Percentiles rank a stretch among this genome's conserved stretches.
Evolutionary conservation across 2,329 filamentous ascomycete genomes (phyloP).

Genomic region (Diplodia corticola): DNA sequence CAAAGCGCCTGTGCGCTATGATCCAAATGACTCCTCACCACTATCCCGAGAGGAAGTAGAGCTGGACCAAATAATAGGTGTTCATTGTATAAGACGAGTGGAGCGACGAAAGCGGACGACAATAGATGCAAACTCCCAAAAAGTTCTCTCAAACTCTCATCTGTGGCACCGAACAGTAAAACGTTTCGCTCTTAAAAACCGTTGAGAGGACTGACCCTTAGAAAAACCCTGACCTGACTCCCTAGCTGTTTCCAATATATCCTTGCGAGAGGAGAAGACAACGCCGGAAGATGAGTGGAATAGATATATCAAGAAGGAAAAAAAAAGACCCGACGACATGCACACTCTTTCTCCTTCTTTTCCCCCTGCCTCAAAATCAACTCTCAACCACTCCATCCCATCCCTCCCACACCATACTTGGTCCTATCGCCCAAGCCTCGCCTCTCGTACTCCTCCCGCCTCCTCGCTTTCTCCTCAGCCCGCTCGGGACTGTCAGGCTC

Average conservation of each 20-base stretch:
- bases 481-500: neutral
- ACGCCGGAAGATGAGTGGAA: neutral
- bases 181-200: neutral
- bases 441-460: constrained; percentile 12
- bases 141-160: neutral
- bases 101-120: neutral
- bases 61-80: neutral
- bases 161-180: neutral
- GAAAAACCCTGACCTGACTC: neutral
- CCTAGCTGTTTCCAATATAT: neutral
- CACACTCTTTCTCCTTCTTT: no score
- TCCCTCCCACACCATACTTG: constrained; percentile 6
- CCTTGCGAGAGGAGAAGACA: neutral
- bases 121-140: constrained; percentile 11
- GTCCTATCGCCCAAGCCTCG: constrained; percentile 11
- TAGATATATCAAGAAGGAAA: neutral
- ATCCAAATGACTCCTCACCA: neutral
- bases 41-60: neutral
- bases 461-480: neutral
- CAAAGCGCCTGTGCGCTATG: neutral
- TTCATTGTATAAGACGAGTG: neutral
- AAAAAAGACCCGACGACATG: no score
- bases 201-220: neutral
- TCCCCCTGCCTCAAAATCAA: no score
- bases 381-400: constrained; percentile 1